Evolutionary conservation across 164 flowering plant species (phyloP).

Genomic region (Sextonia rubra): DNA sequence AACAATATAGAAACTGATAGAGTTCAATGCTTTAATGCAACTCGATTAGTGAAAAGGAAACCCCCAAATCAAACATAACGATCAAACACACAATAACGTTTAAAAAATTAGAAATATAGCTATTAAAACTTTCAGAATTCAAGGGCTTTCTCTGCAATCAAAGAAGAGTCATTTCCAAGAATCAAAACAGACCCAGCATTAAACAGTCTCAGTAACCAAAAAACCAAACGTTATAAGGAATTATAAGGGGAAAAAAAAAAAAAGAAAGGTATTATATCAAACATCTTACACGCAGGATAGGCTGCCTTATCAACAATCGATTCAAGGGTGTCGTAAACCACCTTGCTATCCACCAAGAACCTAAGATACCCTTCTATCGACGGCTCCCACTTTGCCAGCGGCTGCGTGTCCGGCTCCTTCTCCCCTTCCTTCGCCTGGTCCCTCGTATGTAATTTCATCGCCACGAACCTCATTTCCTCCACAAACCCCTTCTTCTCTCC

Average conservation of each 20-base stretch:
- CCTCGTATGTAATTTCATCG: constrained; percentile 88
- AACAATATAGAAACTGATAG: too few species aligned
- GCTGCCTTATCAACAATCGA: constrained; percentile 59
- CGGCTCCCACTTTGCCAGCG: constrained; percentile 75
- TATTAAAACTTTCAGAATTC: background rate
- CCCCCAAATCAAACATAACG: background rate
- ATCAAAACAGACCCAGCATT: background rate
- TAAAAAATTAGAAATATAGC: too few species aligned
- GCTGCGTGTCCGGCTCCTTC: constrained; percentile 51
- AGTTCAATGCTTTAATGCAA: too few species aligned
- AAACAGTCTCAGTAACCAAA: background rate
- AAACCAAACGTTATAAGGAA: background rate
- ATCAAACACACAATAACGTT: background rate
- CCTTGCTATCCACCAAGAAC: constrained; percentile 87
- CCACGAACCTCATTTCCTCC: constrained; percentile 94
- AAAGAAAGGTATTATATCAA: background rate
- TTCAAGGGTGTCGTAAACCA: constrained; percentile 91
- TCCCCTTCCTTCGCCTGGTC: constrained; percentile 92
- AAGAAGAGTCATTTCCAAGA: too few species aligned
- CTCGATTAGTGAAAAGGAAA: too few species aligned
- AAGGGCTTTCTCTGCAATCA: background rate
- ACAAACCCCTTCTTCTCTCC: constrained; percentile 89
- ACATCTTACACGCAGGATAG: constrained; percentile 61
- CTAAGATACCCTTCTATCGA: constrained; percentile 71
- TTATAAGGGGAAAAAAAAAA: too few species aligned